Evolutionary conservation across 176 grass and related monocot genomes (phyloP), one percentile per base, ranked within the genome.

Genomic region (Zizania latifolia): DNA sequence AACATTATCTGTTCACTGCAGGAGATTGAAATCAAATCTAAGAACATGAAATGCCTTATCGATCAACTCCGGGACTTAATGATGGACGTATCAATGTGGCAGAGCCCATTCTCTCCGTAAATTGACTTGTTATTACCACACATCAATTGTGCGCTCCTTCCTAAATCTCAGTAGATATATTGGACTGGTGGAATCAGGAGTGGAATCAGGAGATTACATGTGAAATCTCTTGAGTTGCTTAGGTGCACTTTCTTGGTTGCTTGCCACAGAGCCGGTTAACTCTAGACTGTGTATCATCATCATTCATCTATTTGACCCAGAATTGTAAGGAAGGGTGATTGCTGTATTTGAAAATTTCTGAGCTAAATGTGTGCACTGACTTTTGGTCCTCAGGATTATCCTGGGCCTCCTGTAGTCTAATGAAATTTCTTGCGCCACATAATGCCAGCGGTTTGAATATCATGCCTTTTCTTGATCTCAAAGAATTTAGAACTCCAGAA

Each of bases 21-120:
- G 92, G 89, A 96, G 65, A 88, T 96, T 60, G 86, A 92, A 87
- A 82, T 24, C 10, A 92, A 96, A 76, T 92, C 89, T 58, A 85
- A 86, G 63, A 63, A 87, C 29, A 19, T 92, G 14, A 96, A 96
- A 70, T 58, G 80, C 64, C 76, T 96, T 8, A 85, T 96, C 11
- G 74, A 89, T 81, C 89, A 96, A 65, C 83, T 89, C 45, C 67
- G 84, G 59, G 46, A 77, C 74, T 81, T 96, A 67, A 96, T 89
- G 53, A 38, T 58, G 15, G 86, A 89, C 73, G 73, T 92, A 72
- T 84, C 89, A 62, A 92, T 92, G 81, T 96, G 86, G 86, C 84
- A 96, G 68, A 92, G 86, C 26, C 84, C 89, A 46, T 89, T 76
- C 31, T 86, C 80, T 4, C 57, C 73, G 46, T 91, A 62, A 89